These are phyloP conservation scores for Diaporthe velutina DNA, from an alignment of 2,329 filamentous ascomycete species.

Conservation along the genomic window DNA sequence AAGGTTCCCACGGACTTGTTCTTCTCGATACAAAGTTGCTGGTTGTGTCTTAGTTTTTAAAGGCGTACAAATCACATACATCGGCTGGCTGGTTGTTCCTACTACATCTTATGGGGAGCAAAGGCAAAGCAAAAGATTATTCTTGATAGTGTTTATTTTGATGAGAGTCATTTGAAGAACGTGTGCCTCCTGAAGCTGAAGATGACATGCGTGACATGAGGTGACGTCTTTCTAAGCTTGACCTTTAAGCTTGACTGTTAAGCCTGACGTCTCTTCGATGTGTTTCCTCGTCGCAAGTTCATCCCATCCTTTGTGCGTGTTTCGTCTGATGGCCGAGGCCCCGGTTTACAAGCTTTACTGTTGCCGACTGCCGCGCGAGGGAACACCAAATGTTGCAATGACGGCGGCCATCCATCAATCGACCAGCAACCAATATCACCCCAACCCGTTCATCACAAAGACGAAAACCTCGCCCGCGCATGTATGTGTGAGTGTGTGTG, in stretches of 20 bases:
- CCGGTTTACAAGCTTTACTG: constrained; percentile 15
- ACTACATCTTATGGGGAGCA: constrained; percentile 24
- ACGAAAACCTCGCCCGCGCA: too few species aligned
- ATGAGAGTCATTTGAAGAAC: constrained; percentile 30
- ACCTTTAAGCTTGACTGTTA: neutral
- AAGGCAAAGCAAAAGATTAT: constrained; percentile 27
- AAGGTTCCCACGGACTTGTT: constrained; percentile 21
- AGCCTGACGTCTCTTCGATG: neutral
- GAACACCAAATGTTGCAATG: neutral
- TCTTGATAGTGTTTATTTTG: constrained; percentile 39
- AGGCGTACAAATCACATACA: constrained; percentile 39
- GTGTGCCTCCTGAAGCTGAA: neutral
- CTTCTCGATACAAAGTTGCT: constrained; percentile 38
- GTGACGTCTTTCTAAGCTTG: neutral
- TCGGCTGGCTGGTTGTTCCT: constrained; percentile 37
- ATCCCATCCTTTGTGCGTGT: neutral
- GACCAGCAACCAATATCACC: neutral
- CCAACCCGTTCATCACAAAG: neutral
- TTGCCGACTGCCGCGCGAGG: neutral
- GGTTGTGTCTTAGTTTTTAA: constrained; percentile 25
- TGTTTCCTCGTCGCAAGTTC: neutral
- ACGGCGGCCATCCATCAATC: neutral
- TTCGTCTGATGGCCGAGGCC: constrained; percentile 8
- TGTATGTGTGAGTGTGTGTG: neutral
- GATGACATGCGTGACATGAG: neutral